phyloP scores from a whole-genome alignment of 768 basidiomycete genomes.

The Tylopilus vinaceipallidus region DNA sequence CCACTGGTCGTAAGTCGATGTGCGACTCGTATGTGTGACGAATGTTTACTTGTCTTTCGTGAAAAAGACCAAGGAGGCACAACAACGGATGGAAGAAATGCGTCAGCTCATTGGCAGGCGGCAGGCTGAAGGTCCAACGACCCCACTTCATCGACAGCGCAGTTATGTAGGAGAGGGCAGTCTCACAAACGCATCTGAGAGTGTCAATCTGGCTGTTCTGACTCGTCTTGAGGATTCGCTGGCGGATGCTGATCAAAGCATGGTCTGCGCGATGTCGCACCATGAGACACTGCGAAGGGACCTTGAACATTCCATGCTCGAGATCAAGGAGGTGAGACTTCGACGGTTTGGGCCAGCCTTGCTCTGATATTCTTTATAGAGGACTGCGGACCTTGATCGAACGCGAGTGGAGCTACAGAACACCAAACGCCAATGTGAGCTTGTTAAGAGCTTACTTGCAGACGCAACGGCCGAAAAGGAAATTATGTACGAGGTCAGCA shows the following conservation, averaged over 20 bases:
- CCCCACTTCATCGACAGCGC: conserved; percentile 48
- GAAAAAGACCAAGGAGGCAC: conserved; percentile 74
- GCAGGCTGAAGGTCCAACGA: conserved; percentile 43
- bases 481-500: conserved; percentile 84
- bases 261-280: conserved; percentile 48
- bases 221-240: conserved; percentile 48
- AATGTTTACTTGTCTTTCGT: conserved; percentile 4
- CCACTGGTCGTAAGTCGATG: conserved; percentile 41
- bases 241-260: conserved; percentile 55
- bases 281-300: conserved; percentile 56
- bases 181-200: conserved; percentile 18
- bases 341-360: not conserved
- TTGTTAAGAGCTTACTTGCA: conserved; percentile 72
- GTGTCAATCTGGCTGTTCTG: conserved; percentile 11
- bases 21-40: conserved; percentile 1
- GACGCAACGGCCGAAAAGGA: conserved; percentile 87
- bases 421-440: conserved; percentile 69
- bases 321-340: conserved; percentile 58
- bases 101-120: conserved; percentile 65
- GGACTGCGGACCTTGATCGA: conserved; percentile 60
- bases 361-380: conserved; percentile 37
- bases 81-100: conserved; percentile 83
- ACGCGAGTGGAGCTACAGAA: conserved; percentile 64
- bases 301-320: conserved; percentile 46
- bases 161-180: conserved; percentile 28